Base-by-base conservation (phyloP, 805 yeast species). In the Pachysolen tannophilus region DNA sequence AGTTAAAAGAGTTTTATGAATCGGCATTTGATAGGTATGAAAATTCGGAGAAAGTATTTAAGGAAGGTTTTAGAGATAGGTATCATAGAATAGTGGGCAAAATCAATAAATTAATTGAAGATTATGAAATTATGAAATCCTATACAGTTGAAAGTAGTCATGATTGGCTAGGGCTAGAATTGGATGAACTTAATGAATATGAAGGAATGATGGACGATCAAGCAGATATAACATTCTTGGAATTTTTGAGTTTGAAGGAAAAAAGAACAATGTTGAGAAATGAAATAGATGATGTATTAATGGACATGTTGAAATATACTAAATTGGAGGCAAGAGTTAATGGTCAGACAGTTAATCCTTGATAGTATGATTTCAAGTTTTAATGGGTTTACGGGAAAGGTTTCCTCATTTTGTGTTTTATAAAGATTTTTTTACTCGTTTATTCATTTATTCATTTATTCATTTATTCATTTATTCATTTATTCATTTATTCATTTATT, bases 251-350 rank as follows among this genome's bases (percentile, higher is more conserved):
- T 5, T 20, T 34, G 11, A 34, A 20, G 17, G 26, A 13, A 9
- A 25, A 11, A 10, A 31, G 39, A 21, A 31, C 31, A 6, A 11
- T 14, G 9, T 30, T 35, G 26, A 30, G 38, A 20, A 20, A 20
- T 7, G 26, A 17, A 13, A 31, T 36, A 10, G 39, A 36, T 32
- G 27, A 20, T 8, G 32, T 28, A 21, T 31, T 36, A 29, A 15
- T 26, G 17, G 3, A 14, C 11, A 31, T 36, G 39, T 16, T 32
- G 24, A 34, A 24, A 4, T 13, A 30, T 4, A 35, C 38, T 6
- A 11, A 20, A 9, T 26, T 36, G 13, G 35, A 32, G 23, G 39
- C 39, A 6, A 36, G 27, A 13, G 20, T 28, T 20, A 27, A 33
- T 23, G 26, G 26, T 14, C 26, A n/a, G n/a, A n/a, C n/a, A n/a